These are phyloP conservation scores for Claviceps africana DNA, from an alignment of 2,329 filamentous ascomycete species.

Conservation along the genomic window DNA sequence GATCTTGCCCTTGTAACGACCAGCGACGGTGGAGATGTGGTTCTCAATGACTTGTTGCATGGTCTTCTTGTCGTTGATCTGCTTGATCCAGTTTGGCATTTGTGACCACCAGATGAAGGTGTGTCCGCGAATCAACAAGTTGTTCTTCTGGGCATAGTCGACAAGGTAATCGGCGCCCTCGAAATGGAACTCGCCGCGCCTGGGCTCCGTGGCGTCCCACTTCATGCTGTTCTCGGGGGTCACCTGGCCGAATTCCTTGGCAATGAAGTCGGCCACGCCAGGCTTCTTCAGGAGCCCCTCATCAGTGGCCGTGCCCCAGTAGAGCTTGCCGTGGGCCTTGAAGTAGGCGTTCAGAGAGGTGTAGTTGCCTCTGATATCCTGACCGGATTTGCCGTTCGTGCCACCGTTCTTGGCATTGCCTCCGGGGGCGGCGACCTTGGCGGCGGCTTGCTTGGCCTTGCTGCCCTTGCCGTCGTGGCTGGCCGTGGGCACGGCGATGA, in stretches of 20 bases:
- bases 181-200: slow-evolving; percentile 39
- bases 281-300: rapidly evolving
- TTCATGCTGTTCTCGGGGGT: slow-evolving; percentile 60
- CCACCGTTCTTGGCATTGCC: too few species aligned
- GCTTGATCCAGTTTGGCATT: neutral
- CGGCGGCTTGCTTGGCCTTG: neutral
- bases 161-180: slow-evolving; percentile 4
- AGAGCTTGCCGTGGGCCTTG: neutral
- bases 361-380: neutral
- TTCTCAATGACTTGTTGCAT: neutral
- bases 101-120: neutral
- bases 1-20: neutral
- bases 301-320: neutral
- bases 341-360: neutral
- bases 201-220: slow-evolving; percentile 44
- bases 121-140: neutral
- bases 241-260: slow-evolving; percentile 40
- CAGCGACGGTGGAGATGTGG: neutral
- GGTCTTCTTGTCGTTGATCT: neutral
- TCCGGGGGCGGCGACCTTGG: too few species aligned
- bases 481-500: neutral
- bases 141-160: neutral
- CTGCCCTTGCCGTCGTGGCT: neutral
- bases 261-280: neutral
- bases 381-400: neutral